Evolutionary conservation across 2,329 filamentous ascomycete genomes (phyloP), one percentile per base, ranked within the genome.

Genomic region (Stenocarpella maydis): DNA sequence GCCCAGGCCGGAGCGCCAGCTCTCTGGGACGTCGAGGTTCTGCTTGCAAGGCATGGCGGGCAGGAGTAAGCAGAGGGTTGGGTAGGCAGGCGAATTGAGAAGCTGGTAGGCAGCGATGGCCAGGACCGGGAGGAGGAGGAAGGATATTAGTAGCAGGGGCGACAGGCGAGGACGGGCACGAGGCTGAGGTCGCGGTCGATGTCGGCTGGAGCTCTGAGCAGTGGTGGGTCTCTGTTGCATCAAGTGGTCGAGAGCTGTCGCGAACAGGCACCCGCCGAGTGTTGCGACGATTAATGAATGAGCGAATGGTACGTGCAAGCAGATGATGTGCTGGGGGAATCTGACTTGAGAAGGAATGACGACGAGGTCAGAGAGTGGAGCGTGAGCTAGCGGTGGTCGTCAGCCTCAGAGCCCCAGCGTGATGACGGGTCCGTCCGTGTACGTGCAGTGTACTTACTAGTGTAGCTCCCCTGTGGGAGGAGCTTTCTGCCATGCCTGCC

Each of bases 31-130:
- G 52, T 21, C 19, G 12, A 67, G 64, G 41, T 67, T 67, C 75
- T 75, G 75, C 67, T 75, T 81, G 78, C 80, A 83, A 74, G 78
- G 64, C 79, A 81, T 81, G 37, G 41, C 74, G 72, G 67, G 24
- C 50, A 49, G 21, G 47, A 26, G 21, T 21, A 34, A 49, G 34
- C 34, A 50, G 50, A 24, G 28, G 61, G n/a, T 12, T n/a, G 53
- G 26, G 52, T 39, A 6, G 21, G 31, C 17, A 26, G 5, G 41
- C 12, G 26, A 41, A 39, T 39, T 50, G 65, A 50, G 31, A 0
- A 71, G 6, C 3, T 52, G 41, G 15, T 69, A 21, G 41, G 17
- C 17, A 34, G 69, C 31, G 31, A 69, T 4, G 41, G 70, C 19
- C 19, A 67, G n/a, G 49, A 69, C 19, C 4, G 70, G 66, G 15